Evolutionary conservation across 2,329 filamentous ascomycete genomes (phyloP).

Genomic region (Aspergillus sp.): DNA sequence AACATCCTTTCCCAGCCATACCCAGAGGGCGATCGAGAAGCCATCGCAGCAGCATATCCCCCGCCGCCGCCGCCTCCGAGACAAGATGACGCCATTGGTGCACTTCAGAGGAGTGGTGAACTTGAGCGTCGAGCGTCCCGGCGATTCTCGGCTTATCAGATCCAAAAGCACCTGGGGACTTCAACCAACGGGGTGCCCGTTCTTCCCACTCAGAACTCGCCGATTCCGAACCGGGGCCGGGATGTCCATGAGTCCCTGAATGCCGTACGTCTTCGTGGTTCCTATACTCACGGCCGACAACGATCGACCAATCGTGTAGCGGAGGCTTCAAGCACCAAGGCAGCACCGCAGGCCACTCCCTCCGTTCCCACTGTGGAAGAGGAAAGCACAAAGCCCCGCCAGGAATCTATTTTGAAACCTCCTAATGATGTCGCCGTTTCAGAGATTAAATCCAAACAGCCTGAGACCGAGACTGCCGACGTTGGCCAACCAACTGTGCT

Average conservation of each 20-base stretch:
- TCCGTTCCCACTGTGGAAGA: constrained; percentile 59
- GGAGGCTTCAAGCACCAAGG: constrained; percentile 63
- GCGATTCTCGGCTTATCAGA: constrained; percentile 94
- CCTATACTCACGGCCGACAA: constrained; percentile 52
- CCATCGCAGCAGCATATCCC: constrained; percentile 41
- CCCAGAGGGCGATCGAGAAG: constrained; percentile 54
- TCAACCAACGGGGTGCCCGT: constrained; percentile 80
- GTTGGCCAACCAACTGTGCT: constrained; percentile 59
- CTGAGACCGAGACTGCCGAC: constrained; percentile 29
- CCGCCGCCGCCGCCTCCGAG: constrained; percentile 78
- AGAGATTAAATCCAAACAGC: constrained; percentile 57
- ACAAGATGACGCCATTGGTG: constrained; percentile 84
- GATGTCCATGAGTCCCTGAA: constrained; percentile 76
- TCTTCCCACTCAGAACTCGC: constrained; percentile 58
- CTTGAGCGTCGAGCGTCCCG: constrained; percentile 88
- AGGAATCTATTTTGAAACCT: constrained; percentile 24
- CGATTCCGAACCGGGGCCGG: constrained; percentile 73
- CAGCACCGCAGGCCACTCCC: constrained; percentile 37
- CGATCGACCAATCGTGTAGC: constrained; percentile 48
- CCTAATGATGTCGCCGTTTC: constrained; percentile 33
- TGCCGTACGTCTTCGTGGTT: constrained; percentile 61
- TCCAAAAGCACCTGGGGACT: constrained; percentile 85
- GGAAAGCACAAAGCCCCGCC: constrained; percentile 35
- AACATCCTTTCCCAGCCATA: constrained; percentile 57
- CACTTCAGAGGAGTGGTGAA: constrained; percentile 86